phyloP scores from a whole-genome alignment of 345 rosid species.

The Bretschneidera sinensis region DNA sequence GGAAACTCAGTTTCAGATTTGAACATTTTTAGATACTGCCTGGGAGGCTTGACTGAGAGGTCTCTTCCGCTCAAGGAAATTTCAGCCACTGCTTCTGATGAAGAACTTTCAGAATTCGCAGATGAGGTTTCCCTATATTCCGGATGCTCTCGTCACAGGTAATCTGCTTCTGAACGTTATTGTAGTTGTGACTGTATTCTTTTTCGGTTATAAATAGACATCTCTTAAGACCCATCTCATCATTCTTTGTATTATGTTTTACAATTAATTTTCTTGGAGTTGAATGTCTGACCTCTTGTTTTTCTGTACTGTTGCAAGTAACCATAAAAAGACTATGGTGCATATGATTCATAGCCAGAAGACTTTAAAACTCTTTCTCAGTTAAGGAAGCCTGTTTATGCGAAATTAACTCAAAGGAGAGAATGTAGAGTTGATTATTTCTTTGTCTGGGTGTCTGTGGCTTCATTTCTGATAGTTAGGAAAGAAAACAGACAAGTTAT shows the following conservation, averaged over 20 bases:
- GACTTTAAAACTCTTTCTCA: not conserved
- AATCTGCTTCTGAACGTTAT: slow-evolving; percentile 1
- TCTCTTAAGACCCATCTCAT: not conserved
- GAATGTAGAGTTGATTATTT: no score
- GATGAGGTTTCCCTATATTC: slow-evolving; percentile 74
- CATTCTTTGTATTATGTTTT: not conserved
- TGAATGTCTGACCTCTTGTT: not conserved
- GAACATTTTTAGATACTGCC: slow-evolving; percentile 67
- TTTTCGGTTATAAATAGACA: not conserved
- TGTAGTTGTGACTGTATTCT: slow-evolving; percentile 2
- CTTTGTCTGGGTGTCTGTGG: not conserved
- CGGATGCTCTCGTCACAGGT: slow-evolving; percentile 94
- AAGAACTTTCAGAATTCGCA: slow-evolving; percentile 61
- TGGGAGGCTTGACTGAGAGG: slow-evolving; percentile 71
- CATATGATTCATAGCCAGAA: not conserved
- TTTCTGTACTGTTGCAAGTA: not conserved
- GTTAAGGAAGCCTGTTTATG: not conserved
- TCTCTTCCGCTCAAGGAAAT: slow-evolving; percentile 74
- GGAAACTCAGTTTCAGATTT: slow-evolving; percentile 54
- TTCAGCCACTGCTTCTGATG: slow-evolving; percentile 55
- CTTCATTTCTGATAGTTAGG: not conserved
- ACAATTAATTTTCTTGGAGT: not conserved
- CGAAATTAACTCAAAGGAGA: no score
- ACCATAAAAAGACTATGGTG: not conserved
- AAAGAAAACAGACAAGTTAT: not conserved